Percentiles rank a stretch among this genome's conserved stretches.
phyloP scores from a whole-genome alignment of 305 asterid genomes.

The Fraxinus albicans region DNA sequence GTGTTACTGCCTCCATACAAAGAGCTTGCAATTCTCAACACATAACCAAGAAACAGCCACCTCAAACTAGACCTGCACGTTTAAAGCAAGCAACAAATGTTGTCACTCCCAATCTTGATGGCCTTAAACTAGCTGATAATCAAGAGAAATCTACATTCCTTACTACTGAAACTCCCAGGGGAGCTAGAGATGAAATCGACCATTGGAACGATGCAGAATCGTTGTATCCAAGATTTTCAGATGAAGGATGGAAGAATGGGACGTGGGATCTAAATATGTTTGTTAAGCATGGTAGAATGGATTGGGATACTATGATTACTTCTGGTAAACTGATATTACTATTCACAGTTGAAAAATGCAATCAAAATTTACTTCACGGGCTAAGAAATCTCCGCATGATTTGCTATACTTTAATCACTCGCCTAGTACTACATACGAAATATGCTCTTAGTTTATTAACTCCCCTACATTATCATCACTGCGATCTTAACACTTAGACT shows the following conservation, averaged over 20 bases:
- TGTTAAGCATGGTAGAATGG: slow-evolving; percentile 61
- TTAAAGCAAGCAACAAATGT: slow-evolving; percentile 26
- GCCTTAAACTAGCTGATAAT: slow-evolving; percentile 24
- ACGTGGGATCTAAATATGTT: slow-evolving; percentile 81
- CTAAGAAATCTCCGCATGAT: background rate
- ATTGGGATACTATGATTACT: slow-evolving; percentile 68
- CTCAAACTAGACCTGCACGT: slow-evolving; percentile 24
- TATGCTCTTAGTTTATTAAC: background rate
- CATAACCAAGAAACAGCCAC: slow-evolving; percentile 33
- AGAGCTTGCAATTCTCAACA: slow-evolving; percentile 47
- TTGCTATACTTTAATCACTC: background rate
- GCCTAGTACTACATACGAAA: too few relatives aligned
- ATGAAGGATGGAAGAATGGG: slow-evolving; percentile 65
- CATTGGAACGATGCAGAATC: slow-evolving; percentile 10
- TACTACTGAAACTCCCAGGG: background rate
- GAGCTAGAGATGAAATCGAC: slow-evolving; percentile 16
- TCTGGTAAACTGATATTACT: slow-evolving; percentile 39
- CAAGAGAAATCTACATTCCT: slow-evolving; percentile 18
- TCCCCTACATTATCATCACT: background rate
- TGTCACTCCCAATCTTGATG: slow-evolving; percentile 38
- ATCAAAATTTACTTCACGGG: background rate
- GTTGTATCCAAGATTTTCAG: slow-evolving; percentile 32
- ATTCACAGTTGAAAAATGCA: background rate
- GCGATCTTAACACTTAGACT: background rate
- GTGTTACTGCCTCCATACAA: slow-evolving; percentile 42